Percentiles rank a stretch among this genome's conserved stretches.
phyloP scores from a whole-genome alignment of 331 rosid genomes.

The Cydonia oblonga region DNA sequence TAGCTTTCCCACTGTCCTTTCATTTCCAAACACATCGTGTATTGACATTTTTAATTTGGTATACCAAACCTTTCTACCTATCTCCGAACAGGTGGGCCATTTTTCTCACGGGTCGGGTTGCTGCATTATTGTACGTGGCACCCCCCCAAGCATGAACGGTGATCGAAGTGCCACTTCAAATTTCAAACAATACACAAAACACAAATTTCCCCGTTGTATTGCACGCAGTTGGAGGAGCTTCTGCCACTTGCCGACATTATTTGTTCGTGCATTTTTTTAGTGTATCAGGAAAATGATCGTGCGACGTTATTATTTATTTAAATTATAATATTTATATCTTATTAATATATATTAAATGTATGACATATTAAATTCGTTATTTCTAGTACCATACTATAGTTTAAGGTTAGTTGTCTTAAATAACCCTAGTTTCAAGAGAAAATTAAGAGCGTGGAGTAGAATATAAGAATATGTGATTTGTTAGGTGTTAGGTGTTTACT shows the following conservation, averaged over 20 bases:
- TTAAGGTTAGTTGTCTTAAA: background rate
- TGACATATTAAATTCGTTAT: fast-evolving
- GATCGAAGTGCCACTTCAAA: background rate
- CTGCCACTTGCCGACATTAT: background rate
- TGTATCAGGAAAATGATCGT: fast-evolving
- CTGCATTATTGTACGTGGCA: background rate
- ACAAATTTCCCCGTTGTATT: background rate
- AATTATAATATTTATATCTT: background rate
- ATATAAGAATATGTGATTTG: background rate
- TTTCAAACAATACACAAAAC: background rate
- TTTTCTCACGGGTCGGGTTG: background rate
- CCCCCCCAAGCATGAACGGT: background rate
- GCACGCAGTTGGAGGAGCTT: background rate
- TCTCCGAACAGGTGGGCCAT: background rate
- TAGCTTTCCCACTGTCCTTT: too few relatives aligned
- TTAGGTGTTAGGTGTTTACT: background rate
- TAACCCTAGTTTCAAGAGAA: background rate
- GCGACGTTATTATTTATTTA: background rate
- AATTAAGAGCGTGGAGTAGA: background rate
- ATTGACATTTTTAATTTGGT: too few relatives aligned
- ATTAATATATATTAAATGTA: background rate
- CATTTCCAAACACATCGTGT: too few relatives aligned
- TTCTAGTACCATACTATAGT: background rate
- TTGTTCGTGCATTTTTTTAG: too few relatives aligned
- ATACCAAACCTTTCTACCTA: background rate